A percentile compares a stretch with the other conserved stretches of the same genome.
Conservation (phyloP, 305 asterid genomes). For the Fraxinus xanthoxyloides region DNA sequence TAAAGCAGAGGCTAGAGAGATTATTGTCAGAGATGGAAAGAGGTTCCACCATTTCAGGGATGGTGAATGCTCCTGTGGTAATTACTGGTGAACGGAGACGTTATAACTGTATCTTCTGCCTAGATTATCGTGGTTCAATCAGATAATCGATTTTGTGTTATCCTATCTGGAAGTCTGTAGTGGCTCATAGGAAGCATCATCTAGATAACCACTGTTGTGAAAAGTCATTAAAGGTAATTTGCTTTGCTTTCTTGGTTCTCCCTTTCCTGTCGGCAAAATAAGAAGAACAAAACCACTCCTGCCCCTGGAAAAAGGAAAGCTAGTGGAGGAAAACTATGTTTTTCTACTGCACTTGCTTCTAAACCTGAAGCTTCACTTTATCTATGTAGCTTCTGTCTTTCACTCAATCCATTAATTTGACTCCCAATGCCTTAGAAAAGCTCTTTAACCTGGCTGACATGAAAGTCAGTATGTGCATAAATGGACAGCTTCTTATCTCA, state of each 20-base stretch:
- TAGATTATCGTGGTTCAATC: background rate
- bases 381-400: background rate
- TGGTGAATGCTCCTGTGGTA: constrained; percentile 87
- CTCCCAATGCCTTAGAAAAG: background rate
- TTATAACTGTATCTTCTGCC: background rate
- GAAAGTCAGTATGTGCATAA: background rate
- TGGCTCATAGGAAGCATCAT: constrained; percentile 6
- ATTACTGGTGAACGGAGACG: constrained; percentile 68
- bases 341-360: background rate
- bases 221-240: constrained; percentile 1
- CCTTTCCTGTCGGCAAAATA: background rate
- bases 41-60: constrained; percentile 88
- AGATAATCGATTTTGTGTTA: background rate
- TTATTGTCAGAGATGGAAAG: constrained; percentile 84
- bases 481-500: background rate
- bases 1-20: constrained; percentile 65
- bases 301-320: background rate
- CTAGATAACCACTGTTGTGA: background rate
- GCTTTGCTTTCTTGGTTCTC: background rate
- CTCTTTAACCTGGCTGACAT: background rate
- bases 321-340: background rate
- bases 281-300: background rate
- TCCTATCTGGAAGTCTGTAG: background rate
- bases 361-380: background rate
- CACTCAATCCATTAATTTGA: background rate